Base-by-base conservation (phyloP, 2,329 filamentous ascomycete species). In the Pseudonectria buxi region DNA sequence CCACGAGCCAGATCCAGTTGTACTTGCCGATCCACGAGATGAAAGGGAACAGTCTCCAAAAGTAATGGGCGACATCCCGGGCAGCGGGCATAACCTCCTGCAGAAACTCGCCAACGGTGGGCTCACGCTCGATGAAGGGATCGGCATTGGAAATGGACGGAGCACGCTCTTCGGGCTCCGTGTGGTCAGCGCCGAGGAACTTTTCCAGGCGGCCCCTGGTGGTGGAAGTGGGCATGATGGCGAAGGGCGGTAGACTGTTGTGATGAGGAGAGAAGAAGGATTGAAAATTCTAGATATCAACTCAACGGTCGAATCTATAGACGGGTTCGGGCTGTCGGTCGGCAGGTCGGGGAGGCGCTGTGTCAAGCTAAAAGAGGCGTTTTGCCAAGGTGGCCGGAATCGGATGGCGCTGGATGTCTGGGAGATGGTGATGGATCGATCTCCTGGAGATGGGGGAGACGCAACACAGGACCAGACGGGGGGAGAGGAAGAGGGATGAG, bases 11-110 rank as follows among this genome's bases (percentile, higher is more conserved):
- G 10, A 58, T 57, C 35, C 55, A 41, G 41, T 72, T 72, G 51
- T 72, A 72, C 35, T 68, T 69, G 43, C 62, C 63, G 35, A 72
- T 68, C 69, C 70, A 73, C 11, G 56, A 57, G 39, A 64, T 48
- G 47, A 71, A 72, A 3, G 70, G 69, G 41, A 73, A 72, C 13
- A 73, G 51, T 41, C 55, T 59, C 38, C 53, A 55, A 33, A 68
- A 25, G 41, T 69, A 69, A 25, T 35, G 36, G 6, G 41, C 50
- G 7, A 61, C 35, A 6, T 54, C 54, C 2, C 41, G 50, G n/a
- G 40, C 14, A 2, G 58, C 52, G 3, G 66, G 64, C 0, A 55
- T 51, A 12, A 64, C 49, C 33, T 67, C 62, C 12, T 50, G 41
- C n/a, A 68, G 37, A 40, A 61, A 67, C 40, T 68, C 64, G 6